Conservation (phyloP, 2,329 filamentous ascomycete genomes). For the Sporothrix pseudoabietina region DNA sequence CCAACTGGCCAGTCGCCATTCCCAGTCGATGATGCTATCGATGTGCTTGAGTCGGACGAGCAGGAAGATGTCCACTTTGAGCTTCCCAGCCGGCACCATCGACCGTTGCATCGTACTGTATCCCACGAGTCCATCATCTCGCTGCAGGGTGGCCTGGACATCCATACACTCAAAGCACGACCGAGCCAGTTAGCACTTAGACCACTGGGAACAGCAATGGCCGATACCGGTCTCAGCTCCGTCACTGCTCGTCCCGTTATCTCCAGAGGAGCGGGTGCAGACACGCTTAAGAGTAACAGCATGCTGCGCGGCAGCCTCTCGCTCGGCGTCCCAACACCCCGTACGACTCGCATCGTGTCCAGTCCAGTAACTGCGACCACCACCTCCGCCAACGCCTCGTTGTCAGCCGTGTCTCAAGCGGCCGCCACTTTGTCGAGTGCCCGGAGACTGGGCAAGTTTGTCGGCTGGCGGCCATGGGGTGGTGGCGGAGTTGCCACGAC, state of each 20-base stretch:
- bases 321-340: constrained; percentile 43
- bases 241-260: constrained; percentile 62
- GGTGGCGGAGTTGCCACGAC: constrained; percentile 29
- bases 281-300: constrained; percentile 54
- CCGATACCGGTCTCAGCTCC: constrained; percentile 60
- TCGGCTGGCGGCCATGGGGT: constrained; percentile 50
- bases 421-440: neutral
- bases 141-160: constrained; percentile 83
- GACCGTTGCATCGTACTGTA: constrained; percentile 60
- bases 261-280: constrained; percentile 44
- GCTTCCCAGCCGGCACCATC: constrained; percentile 31
- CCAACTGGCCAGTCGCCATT: constrained; percentile 28
- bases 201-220: constrained; percentile 55
- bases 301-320: constrained; percentile 60
- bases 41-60: neutral
- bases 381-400: constrained; percentile 32
- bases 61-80: constrained; percentile 15
- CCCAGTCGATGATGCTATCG: neutral
- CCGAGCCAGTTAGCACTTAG: constrained; percentile 72
- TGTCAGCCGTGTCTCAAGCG: neutral
- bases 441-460: constrained; percentile 37
- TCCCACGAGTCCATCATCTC: constrained; percentile 92
- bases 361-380: constrained; percentile 33
- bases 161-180: constrained; percentile 75
- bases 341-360: constrained; percentile 35